phyloP scores from a whole-genome alignment of 805 yeast genomes.

The Groenewaldozyma tartarivorans region DNA sequence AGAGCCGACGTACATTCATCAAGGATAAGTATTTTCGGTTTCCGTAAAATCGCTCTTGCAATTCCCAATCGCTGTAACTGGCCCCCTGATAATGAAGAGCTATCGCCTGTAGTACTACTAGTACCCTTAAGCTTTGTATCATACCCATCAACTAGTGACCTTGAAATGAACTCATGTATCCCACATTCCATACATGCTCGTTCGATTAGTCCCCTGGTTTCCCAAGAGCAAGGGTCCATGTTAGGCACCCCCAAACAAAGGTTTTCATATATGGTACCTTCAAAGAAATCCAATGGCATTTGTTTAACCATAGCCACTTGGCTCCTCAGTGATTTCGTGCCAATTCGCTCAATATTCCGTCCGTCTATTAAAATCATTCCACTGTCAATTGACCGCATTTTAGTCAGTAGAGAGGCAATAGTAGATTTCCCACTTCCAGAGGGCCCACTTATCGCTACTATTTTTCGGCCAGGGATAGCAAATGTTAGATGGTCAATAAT shows the following conservation, averaged over 20 bases:
- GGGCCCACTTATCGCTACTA: constrained; percentile 66
- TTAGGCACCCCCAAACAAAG: constrained; percentile 40
- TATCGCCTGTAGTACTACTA: constrained; percentile 21
- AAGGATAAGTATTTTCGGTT: constrained; percentile 53
- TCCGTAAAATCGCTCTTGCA: constrained; percentile 67
- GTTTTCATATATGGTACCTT: constrained; percentile 66
- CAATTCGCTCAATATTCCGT: constrained; percentile 37
- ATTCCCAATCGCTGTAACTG: constrained; percentile 80
- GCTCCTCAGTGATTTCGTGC: constrained; percentile 40
- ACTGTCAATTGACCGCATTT: constrained; percentile 37
- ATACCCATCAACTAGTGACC: constrained; percentile 45
- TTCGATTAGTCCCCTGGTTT: constrained; percentile 22
- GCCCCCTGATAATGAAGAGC: constrained; percentile 67
- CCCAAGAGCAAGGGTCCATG: neutral
- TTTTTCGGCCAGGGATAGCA: constrained; percentile 30
- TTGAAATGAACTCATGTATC: constrained; percentile 43
- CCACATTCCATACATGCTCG: constrained; percentile 36
- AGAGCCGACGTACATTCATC: constrained; percentile 91
- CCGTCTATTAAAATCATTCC: constrained; percentile 39
- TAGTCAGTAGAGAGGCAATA: constrained; percentile 43
- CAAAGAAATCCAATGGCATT: constrained; percentile 51
- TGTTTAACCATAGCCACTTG: constrained; percentile 68
- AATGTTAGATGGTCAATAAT: constrained; percentile 29
- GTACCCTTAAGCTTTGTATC: constrained; percentile 49
- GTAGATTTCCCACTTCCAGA: constrained; percentile 95